Evolutionary conservation across 2,329 filamentous ascomycete species (phyloP).

Genomic region (Penicillium brevicompactum): DNA sequence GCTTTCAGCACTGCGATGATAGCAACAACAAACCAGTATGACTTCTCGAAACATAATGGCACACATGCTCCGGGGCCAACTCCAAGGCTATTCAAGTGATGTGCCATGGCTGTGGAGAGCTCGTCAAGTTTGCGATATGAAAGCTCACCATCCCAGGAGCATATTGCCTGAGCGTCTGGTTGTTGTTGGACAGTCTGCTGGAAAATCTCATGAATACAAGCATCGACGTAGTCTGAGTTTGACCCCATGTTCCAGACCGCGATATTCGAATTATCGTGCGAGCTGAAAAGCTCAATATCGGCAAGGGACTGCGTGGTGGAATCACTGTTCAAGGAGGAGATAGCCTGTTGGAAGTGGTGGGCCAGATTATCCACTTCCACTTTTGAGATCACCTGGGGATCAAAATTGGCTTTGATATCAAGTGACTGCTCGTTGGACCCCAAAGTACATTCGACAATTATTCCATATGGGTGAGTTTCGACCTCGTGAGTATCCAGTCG

Average conservation of each 20-base stretch:
- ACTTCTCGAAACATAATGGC: constrained; percentile 5
- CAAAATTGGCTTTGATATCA: neutral
- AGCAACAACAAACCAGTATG: constrained; percentile 1
- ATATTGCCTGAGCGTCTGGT: neutral
- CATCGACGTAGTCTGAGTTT: neutral
- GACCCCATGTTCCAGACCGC: neutral
- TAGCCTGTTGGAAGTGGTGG: neutral
- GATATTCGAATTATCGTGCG: neutral
- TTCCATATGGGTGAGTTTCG: neutral
- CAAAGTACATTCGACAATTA: neutral
- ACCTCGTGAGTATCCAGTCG: neutral
- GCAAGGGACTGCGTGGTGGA: neutral
- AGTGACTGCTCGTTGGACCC: neutral
- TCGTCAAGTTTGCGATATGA: neutral
- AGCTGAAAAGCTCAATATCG: neutral
- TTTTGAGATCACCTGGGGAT: neutral
- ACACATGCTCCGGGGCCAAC: neutral
- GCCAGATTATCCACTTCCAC: neutral
- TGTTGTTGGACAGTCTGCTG: neutral
- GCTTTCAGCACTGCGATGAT: constrained; percentile 3
- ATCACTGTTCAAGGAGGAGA: neutral
- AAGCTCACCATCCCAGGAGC: neutral
- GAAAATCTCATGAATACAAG: neutral
- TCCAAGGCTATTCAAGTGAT: neutral
- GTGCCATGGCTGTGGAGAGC: neutral